A percentile compares a stretch with the other conserved stretches of the same genome.
Conservation (phyloP, 306 rosid species). For the Pterocarpus santalinus region DNA sequence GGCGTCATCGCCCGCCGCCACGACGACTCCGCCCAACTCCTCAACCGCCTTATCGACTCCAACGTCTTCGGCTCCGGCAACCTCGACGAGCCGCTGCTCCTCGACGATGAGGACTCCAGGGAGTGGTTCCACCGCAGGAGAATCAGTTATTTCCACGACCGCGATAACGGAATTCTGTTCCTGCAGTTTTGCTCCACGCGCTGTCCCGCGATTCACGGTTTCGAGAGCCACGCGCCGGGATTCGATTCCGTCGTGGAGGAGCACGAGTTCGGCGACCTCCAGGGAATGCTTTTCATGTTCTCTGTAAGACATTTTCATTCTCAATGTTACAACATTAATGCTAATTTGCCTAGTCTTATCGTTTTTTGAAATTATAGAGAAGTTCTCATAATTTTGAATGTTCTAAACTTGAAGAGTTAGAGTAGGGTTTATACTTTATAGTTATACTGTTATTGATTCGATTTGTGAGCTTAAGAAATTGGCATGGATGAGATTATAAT, state of each 20-base stretch:
- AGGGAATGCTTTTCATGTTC: slow-evolving; percentile 95
- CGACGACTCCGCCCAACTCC: slow-evolving; percentile 68
- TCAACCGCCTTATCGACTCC: slow-evolving; percentile 80
- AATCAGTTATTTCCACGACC: slow-evolving; percentile 73
- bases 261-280: slow-evolving; percentile 75
- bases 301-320: slow-evolving; percentile 63
- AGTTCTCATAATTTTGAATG: not conserved
- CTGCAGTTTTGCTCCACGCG: slow-evolving; percentile 61
- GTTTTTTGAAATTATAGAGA: not conserved
- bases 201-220: slow-evolving; percentile 46
- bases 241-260: slow-evolving; percentile 70
- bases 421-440: slow-evolving; percentile 25
- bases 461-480: not conserved
- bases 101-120: slow-evolving; percentile 62
- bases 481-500: not conserved
- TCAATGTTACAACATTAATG: not conserved
- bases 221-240: slow-evolving; percentile 50
- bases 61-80: slow-evolving; percentile 83
- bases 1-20: slow-evolving; percentile 73
- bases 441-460: not conserved
- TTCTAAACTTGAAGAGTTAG: slow-evolving; percentile 5
- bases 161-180: slow-evolving; percentile 71
- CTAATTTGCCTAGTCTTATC: not conserved
- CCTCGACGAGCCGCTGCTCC: slow-evolving; percentile 55
- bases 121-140: slow-evolving; percentile 79